Conservation (phyloP, 208 protist species). For the Crithidia acanthocephali region DNA sequence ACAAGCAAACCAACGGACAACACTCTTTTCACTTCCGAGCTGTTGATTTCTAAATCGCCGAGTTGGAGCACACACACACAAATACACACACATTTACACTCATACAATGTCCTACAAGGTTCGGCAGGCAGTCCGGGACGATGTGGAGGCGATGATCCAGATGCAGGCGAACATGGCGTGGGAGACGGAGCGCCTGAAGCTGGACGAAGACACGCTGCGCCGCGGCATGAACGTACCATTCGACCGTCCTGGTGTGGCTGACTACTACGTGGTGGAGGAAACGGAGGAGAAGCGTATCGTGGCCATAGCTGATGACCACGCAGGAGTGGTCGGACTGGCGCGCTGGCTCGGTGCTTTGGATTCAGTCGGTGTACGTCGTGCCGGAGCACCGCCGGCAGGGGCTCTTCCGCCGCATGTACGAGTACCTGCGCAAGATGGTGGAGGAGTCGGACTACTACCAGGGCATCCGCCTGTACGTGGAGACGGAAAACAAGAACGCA, state of each 20-base stretch:
- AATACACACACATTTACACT: constrained; percentile 15
- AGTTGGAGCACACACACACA: too few relatives aligned
- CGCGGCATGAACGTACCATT: constrained; percentile 53
- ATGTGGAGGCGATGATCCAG: constrained; percentile 49
- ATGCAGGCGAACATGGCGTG: constrained; percentile 62
- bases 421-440: constrained; percentile 49
- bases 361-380: constrained; percentile 67
- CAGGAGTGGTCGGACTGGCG: constrained; percentile 84
- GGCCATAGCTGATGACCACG: constrained; percentile 69
- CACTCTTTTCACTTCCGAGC: too few relatives aligned
- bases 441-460: constrained; percentile 42
- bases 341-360: constrained; percentile 56
- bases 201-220: constrained; percentile 44
- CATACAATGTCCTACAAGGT: constrained; percentile 32
- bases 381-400: constrained; percentile 48
- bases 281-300: constrained; percentile 31
- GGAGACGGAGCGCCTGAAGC: constrained; percentile 58
- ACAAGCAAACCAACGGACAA: too few relatives aligned
- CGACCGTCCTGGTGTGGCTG: constrained; percentile 37
- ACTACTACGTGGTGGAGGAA: constrained; percentile 62
- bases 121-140: constrained; percentile 27
- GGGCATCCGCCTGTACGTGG: constrained; percentile 69
- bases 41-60: too few relatives aligned
- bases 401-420: constrained; percentile 54
- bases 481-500: constrained; percentile 52